Base-by-base conservation (phyloP, 306 rosid genomes). In the Quillaja saponaria region DNA sequence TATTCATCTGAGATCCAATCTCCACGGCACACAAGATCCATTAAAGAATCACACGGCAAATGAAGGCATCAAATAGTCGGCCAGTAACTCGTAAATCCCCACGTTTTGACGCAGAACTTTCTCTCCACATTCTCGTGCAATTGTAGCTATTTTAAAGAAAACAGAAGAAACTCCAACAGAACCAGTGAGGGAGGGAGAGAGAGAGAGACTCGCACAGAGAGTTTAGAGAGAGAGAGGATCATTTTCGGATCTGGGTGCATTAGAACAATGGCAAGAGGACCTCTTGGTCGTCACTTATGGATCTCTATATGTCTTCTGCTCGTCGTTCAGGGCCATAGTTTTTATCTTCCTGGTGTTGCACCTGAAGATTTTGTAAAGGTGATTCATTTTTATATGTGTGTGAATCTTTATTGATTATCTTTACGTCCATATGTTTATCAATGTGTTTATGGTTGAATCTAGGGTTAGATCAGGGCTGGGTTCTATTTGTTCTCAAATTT, bases 331-430 rank as follows among this genome's bases (percentile, higher is more conserved):
- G 72, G 55, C 70, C 71, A 62, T 25, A 80, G 80, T 71, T 90
- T 86, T 71, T 84, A 90, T 73, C 96, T 90, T 39, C 94, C 89
- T 19, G 96, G 90, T 55, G 96, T 90, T 17, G 87, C 91, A 25
- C 96, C 96, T 19, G 81, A 82, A 53, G 95, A 84, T 73, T 90
- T 90, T 61, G 68, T 55, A 45, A 72, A 77, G 81, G 97, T 90
- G 34, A n/a, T 64, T 50, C 13, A 39, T 60, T 52, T 15, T 63
- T 10, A 6, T 17, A 0, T 41, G 0, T 5, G 4, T 71, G 35
- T 8, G 14, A 7, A 13, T 44, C 5, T 18, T 1, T 51, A n/a
- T 47, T 34, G 13, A 34, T 70, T 61, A 15, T 49, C 46, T 63
- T 20, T 37, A 15, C 21, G 10, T 17, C 3, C 39, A 19, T 54